Conservation (phyloP, 768 basidiomycete genomes). For the Agrocybe praecox region DNA sequence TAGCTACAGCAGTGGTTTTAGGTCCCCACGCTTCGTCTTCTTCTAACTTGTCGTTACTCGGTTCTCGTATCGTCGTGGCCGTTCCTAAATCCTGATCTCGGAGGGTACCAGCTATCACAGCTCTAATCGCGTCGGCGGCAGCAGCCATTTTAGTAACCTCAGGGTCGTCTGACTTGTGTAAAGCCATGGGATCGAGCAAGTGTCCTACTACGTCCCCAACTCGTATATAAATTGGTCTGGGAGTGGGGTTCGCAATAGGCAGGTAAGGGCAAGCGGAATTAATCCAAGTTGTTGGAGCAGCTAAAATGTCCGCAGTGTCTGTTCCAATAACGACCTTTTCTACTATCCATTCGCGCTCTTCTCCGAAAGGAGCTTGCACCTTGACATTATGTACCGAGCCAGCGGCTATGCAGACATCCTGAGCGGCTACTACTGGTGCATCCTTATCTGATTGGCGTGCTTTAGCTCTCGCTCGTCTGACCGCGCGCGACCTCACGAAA, state of each 20-base stretch:
- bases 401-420: too few species aligned
- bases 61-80: neutral
- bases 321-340: too few species aligned
- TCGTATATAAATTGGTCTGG: constrained; percentile 5
- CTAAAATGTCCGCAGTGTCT: constrained; percentile 1
- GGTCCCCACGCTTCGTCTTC: constrained; percentile 10
- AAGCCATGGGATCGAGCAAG: neutral
- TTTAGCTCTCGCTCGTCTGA: too few species aligned
- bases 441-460: too few species aligned
- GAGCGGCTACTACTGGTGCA: too few species aligned
- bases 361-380: too few species aligned
- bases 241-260: constrained; percentile 8
- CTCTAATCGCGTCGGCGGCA: constrained; percentile 1
- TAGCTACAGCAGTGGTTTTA: neutral
- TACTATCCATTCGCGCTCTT: too few species aligned
- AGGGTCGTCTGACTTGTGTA: neutral
- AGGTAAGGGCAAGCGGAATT: neutral
- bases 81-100: constrained; percentile 1
- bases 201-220: constrained; percentile 14
- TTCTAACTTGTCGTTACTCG: neutral
- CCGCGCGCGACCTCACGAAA: too few species aligned
- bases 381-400: too few species aligned
- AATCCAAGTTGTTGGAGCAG: constrained; percentile 11
- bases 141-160: neutral
- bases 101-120: constrained; percentile 3